Percentiles rank a stretch among this genome's conserved stretches.
Evolutionary conservation across 805 yeast genomes (phyloP).

Genomic region (Zygosaccharomyces gambellarensis): DNA sequence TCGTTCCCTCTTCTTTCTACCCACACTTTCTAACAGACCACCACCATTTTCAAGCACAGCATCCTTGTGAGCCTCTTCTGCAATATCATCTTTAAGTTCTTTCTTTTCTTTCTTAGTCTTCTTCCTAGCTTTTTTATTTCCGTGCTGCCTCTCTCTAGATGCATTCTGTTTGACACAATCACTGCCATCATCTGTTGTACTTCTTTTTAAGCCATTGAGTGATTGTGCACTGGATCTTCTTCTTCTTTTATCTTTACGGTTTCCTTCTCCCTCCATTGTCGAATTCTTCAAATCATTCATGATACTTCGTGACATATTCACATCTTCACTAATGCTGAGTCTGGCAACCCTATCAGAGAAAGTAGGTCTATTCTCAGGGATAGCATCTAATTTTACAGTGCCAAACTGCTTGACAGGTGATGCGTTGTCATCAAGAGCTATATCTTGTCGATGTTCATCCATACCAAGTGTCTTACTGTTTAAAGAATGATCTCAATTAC

Average conservation of each 20-base stretch:
- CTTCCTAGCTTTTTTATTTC: neutral
- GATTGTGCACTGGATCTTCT: conserved; percentile 30
- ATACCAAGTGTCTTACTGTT: neutral
- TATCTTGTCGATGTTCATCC: neutral
- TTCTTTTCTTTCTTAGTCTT: neutral
- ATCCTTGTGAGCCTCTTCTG: neutral
- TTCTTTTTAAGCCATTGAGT: conserved; percentile 6
- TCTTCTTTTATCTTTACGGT: conserved; percentile 16
- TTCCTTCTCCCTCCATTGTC: conserved; percentile 1
- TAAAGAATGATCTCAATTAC: neutral
- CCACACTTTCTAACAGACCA: neutral
- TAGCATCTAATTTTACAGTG: neutral
- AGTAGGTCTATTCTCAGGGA: neutral
- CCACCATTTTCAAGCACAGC: neutral
- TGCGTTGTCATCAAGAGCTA: neutral
- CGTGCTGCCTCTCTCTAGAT: neutral
- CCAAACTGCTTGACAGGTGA: neutral
- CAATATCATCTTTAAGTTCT: neutral
- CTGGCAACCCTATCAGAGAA: conserved; percentile 25
- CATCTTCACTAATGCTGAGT: conserved; percentile 24
- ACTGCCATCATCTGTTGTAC: neutral
- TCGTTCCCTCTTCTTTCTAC: neutral
- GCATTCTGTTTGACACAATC: neutral
- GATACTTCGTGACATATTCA: conserved; percentile 12
- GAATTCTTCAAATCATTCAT: conserved; percentile 7